Evolutionary conservation across 75 land plant species (phyloP).

Genomic region (Larix kaempferi): DNA sequence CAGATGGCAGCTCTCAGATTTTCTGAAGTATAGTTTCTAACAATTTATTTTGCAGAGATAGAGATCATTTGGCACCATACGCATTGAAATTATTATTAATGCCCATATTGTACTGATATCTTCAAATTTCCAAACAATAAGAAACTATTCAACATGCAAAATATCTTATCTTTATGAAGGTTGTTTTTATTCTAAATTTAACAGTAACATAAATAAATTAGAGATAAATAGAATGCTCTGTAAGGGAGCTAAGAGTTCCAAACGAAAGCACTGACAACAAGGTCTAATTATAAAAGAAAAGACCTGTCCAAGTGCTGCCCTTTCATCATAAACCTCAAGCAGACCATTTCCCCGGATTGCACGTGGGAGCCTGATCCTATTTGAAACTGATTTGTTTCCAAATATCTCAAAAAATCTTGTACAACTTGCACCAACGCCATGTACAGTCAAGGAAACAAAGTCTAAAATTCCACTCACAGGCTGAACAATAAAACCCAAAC

Average conservation of each 20-base stretch:
- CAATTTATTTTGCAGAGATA: too few species aligned
- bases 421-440: constrained; percentile 91
- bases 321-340: constrained; percentile 64
- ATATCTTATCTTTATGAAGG: background rate
- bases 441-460: constrained; percentile 86
- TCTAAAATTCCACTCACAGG: constrained; percentile 94
- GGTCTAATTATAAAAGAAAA: background rate
- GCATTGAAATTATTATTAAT: background rate
- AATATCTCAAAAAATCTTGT: constrained; percentile 70
- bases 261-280: constrained; percentile 4
- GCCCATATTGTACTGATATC: background rate
- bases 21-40: too few species aligned
- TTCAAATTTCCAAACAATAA: background rate
- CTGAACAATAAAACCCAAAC: constrained; percentile 74
- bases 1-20: too few species aligned
- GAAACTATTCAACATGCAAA: background rate
- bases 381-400: constrained; percentile 30
- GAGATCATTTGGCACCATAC: too few species aligned
- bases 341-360: constrained; percentile 72
- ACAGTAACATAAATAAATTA: background rate
- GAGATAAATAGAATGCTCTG: background rate
- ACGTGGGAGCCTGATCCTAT: constrained; percentile 82
- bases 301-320: constrained; percentile 93
- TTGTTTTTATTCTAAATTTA: background rate
- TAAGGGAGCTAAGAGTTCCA: background rate